Evolutionary conservation across 148 eudicot species (phyloP).

Genomic region (Hydrangea macrophylla): DNA sequence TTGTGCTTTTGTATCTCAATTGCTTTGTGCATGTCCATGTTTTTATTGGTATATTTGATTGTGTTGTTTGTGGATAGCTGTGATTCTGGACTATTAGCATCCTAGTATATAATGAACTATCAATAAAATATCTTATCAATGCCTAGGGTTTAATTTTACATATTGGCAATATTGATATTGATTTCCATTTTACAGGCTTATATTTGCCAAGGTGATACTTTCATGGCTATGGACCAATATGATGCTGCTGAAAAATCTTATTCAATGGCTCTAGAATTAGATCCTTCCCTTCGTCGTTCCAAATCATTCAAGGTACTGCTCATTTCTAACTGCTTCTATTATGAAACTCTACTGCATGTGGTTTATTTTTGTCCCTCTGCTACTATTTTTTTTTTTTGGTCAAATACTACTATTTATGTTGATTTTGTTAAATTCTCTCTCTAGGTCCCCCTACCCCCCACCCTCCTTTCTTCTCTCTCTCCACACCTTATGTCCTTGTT

Average conservation of each 20-base stretch:
- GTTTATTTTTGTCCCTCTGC: too few species aligned
- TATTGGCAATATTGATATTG: background rate
- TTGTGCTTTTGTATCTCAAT: background rate
- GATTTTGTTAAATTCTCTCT: too few species aligned
- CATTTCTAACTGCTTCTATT: background rate
- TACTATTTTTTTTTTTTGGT: too few species aligned
- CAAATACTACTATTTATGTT: too few species aligned
- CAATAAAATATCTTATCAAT: background rate
- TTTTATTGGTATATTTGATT: background rate
- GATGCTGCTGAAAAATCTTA: conserved; percentile 63
- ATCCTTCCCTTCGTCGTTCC: conserved; percentile 68
- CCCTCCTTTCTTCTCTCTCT: too few species aligned
- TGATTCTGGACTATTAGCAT: too few species aligned
- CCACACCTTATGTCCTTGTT: too few species aligned
- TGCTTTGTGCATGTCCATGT: too few species aligned
- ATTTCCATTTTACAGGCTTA: conserved; percentile 55
- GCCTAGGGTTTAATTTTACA: conserved; percentile 2
- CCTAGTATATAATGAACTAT: too few species aligned
- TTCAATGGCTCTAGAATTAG: conserved; percentile 55
- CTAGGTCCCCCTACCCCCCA: too few species aligned
- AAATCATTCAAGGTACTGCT: conserved; percentile 74
- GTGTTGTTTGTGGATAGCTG: background rate
- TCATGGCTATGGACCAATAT: conserved; percentile 58
- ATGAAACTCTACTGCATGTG: background rate
- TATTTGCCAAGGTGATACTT: conserved; percentile 79